phyloP scores from a whole-genome alignment of 352 stramenopile species.

The Pythium coloratum region DNA sequence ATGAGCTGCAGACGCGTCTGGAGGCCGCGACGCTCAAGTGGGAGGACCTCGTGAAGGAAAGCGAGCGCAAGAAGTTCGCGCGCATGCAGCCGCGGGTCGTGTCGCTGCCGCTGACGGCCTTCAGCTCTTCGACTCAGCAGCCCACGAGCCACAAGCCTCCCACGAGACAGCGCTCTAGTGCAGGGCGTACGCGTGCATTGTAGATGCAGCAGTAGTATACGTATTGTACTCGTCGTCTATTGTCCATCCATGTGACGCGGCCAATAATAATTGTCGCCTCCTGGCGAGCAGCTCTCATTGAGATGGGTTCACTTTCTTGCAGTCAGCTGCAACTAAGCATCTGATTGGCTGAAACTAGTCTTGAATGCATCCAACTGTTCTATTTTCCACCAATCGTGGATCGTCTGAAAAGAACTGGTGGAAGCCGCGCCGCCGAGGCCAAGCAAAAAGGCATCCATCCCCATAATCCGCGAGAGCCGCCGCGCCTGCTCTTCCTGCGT shows the following conservation, averaged over 20 bases:
- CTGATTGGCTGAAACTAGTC: slow-evolving; percentile 27
- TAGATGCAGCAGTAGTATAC: background rate
- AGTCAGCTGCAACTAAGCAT: background rate
- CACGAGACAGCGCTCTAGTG: background rate
- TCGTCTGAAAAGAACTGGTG: slow-evolving; percentile 31
- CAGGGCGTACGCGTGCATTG: background rate
- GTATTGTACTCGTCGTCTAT: background rate
- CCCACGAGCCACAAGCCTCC: background rate
- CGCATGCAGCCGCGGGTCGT: slow-evolving; percentile 31
- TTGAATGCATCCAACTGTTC: slow-evolving; percentile 8
- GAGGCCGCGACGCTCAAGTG: slow-evolving; percentile 41
- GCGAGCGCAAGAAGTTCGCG: slow-evolving; percentile 36
- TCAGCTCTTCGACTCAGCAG: slow-evolving; percentile 3
- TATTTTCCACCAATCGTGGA: slow-evolving; percentile 24
- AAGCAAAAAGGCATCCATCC: slow-evolving; percentile 26
- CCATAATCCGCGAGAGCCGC: background rate
- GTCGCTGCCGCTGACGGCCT: slow-evolving; percentile 26
- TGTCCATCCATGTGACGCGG: background rate
- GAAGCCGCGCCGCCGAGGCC: background rate
- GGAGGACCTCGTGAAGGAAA: slow-evolving; percentile 41
- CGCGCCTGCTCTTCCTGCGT: background rate
- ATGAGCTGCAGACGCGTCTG: slow-evolving; percentile 25
- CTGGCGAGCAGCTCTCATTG: background rate
- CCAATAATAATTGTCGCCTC: slow-evolving; percentile 1
- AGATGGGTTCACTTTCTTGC: slow-evolving; percentile 30